Conservation (phyloP, 176 grass and related monocot genomes). For the Cenchrus purpureus region DNA sequence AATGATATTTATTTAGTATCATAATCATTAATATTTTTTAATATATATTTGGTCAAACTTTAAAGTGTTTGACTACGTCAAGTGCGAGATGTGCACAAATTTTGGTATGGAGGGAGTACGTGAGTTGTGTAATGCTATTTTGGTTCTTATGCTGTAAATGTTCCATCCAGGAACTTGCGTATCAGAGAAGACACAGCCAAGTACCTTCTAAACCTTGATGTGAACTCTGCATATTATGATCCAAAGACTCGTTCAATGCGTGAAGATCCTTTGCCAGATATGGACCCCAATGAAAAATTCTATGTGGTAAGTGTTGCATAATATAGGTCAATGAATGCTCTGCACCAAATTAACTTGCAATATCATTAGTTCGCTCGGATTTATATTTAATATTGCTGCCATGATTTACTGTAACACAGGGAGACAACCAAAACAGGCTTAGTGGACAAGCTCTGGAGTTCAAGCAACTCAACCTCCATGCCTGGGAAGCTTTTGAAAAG, state of each 20-base stretch:
- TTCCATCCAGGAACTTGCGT: slow-evolving; percentile 77
- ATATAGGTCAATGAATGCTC: neutral
- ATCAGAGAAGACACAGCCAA: slow-evolving; percentile 97
- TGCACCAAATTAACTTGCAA: neutral
- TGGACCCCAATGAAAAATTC: slow-evolving; percentile 98
- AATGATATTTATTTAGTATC: too few relatives aligned
- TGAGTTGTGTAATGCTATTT: neutral
- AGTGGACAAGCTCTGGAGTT: slow-evolving; percentile 96
- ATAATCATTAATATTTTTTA: too few relatives aligned
- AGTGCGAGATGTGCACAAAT: too few relatives aligned
- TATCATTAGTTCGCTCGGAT: neutral
- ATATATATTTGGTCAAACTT: too few relatives aligned
- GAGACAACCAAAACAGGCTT: slow-evolving; percentile 91
- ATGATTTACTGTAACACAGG: slow-evolving; percentile 43
- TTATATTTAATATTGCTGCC: slow-evolving; percentile 24
- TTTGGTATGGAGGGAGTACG: too few relatives aligned
- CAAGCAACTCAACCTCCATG: slow-evolving; percentile 86
- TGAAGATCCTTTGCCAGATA: slow-evolving; percentile 91
- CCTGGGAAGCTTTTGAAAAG: slow-evolving; percentile 95
- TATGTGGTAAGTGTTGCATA: slow-evolving; percentile 61
- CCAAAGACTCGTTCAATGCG: slow-evolving; percentile 97
- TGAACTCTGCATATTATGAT: slow-evolving; percentile 96
- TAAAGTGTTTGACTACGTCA: too few relatives aligned
- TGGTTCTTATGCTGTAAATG: slow-evolving; percentile 5
- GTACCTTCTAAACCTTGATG: slow-evolving; percentile 91